phyloP scores from a whole-genome alignment of 345 rosid genomes.

The Clarkia xantiana region DNA sequence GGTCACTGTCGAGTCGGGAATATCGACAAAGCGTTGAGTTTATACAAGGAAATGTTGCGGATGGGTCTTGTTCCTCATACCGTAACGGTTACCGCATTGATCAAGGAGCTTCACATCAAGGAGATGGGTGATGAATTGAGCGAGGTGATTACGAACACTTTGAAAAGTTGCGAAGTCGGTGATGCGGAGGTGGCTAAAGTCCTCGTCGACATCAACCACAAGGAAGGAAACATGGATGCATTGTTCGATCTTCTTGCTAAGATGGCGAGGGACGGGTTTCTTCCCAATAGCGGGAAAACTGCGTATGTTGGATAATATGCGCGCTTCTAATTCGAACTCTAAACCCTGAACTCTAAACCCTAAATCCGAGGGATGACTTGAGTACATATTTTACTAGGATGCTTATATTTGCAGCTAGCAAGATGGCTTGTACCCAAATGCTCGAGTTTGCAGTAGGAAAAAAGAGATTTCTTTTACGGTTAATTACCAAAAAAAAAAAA shows the following conservation, averaged over 20 bases:
- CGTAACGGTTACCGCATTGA: slow-evolving; percentile 51
- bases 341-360: too few species aligned
- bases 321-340: too few species aligned
- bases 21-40: slow-evolving; percentile 38
- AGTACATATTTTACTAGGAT: too few species aligned
- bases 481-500: too few species aligned
- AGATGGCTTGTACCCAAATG: too few species aligned
- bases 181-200: slow-evolving; percentile 67
- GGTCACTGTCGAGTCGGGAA: slow-evolving; percentile 65
- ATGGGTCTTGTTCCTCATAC: slow-evolving; percentile 50
- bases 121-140: slow-evolving; percentile 46
- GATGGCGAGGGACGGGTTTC: slow-evolving; percentile 86
- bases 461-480: too few species aligned
- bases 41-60: slow-evolving; percentile 56
- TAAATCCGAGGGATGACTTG: too few species aligned
- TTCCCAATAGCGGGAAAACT: slow-evolving; percentile 39
- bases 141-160: slow-evolving; percentile 28
- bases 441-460: too few species aligned
- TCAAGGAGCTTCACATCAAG: slow-evolving; percentile 39
- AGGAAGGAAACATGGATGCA: slow-evolving; percentile 76
- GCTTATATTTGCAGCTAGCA: too few species aligned
- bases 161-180: slow-evolving; percentile 63
- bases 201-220: slow-evolving; percentile 62
- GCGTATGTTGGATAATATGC: slow-evolving; percentile 7
- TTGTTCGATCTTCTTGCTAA: slow-evolving; percentile 53